Evolutionary conservation across 2,329 filamentous ascomycete genomes (phyloP).

Genomic region (Raffaelea deltoideospora): DNA sequence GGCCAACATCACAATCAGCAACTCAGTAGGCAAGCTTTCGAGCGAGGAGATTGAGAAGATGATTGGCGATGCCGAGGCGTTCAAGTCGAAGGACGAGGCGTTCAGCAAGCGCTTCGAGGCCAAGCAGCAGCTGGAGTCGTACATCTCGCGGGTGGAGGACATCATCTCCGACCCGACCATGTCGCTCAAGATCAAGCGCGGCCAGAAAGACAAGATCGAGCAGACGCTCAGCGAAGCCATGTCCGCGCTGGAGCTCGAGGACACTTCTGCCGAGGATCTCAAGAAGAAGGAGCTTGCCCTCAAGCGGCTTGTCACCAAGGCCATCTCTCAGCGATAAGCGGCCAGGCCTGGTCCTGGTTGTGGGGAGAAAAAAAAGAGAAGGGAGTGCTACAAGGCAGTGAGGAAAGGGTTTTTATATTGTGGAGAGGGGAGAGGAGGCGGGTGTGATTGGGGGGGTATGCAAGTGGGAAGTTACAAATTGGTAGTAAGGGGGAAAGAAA

Average conservation of each 20-base stretch:
- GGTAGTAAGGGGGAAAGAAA: too few relatives aligned
- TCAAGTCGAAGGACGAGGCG: constrained; percentile 94
- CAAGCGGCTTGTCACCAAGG: constrained; percentile 97
- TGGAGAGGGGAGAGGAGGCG: too few relatives aligned
- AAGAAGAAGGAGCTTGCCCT: constrained; percentile 99
- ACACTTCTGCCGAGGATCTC: constrained; percentile 79
- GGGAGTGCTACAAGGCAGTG: too few relatives aligned
- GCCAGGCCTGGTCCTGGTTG: too few relatives aligned
- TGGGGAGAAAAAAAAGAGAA: too few relatives aligned
- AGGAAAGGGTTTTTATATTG: too few relatives aligned
- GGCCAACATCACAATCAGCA: constrained; percentile 99
- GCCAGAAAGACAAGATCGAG: constrained; percentile 99
- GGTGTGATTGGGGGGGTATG: too few relatives aligned
- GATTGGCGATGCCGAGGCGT: constrained; percentile 94
- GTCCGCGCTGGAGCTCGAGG: constrained; percentile 91
- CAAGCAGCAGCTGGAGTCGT: constrained; percentile 97
- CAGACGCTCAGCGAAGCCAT: constrained; percentile 92
- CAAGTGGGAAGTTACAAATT: too few relatives aligned
- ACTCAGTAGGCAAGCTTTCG: constrained; percentile 97
- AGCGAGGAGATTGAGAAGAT: constrained; percentile 92
- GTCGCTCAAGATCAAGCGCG: constrained; percentile 95
- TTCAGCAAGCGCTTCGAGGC: constrained; percentile 99
- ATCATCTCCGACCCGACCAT: constrained; percentile 93
- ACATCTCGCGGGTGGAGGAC: constrained; percentile 97
- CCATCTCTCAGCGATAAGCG: constrained; percentile 76